Conservation (phyloP, 75 land plant genomes). For the Cryptomeria japonica region DNA sequence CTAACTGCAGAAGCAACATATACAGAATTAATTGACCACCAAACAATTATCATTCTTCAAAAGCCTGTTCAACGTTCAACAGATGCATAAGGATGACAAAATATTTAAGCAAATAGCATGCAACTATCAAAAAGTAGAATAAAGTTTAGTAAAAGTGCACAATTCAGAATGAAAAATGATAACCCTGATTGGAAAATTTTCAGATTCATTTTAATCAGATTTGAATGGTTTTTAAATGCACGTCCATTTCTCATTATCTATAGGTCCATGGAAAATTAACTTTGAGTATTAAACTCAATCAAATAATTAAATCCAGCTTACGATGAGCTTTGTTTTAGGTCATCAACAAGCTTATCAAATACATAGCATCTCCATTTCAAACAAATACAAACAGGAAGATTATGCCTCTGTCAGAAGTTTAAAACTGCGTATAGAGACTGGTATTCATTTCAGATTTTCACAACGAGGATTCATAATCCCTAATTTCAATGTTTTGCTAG, state of each 20-base stretch:
- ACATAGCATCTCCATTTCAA: not conserved
- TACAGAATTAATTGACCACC: not conserved
- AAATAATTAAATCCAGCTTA: not conserved
- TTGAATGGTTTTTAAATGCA: not conserved
- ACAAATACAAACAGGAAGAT: not conserved
- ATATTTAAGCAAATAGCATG: not conserved
- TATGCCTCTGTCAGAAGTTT: not conserved
- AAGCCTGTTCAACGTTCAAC: not conserved
- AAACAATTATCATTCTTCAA: not conserved
- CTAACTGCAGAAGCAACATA: constrained; percentile 25
- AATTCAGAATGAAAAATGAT: not conserved
- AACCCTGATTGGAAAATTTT: not conserved
- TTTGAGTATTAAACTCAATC: not conserved
- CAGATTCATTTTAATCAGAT: not conserved
- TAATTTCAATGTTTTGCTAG: not conserved
- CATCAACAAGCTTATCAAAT: not conserved
- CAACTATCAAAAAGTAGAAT: not conserved
- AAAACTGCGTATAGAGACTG: not conserved
- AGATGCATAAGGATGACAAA: not conserved
- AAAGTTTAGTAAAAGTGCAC: not conserved
- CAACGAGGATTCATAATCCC: not conserved
- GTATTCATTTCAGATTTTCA: not conserved
- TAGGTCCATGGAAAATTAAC: not conserved
- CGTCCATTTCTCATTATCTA: not conserved
- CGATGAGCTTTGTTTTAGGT: not conserved